These are phyloP conservation scores for Penicillium desertorum DNA, from an alignment of 495 filamentous ascomycete genomes.

Conservation along the genomic window DNA sequence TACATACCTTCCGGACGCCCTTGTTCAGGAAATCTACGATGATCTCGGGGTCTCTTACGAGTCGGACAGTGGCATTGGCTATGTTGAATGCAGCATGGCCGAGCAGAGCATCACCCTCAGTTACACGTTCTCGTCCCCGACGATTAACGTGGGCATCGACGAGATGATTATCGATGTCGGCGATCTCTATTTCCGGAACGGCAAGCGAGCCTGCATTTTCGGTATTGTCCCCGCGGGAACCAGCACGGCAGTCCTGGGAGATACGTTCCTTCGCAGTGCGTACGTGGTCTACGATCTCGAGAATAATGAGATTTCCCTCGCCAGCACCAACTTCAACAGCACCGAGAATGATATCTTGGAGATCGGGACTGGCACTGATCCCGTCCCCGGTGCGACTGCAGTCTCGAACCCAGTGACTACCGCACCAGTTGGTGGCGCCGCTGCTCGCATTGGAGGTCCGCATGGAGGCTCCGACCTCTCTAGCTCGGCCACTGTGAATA, in stretches of 20 bases:
- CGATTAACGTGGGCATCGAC: conserved; percentile 69
- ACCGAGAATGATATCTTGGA: conserved; percentile 64
- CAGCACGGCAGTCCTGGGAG: conserved; percentile 74
- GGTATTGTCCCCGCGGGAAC: conserved; percentile 71
- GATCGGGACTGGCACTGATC: conserved; percentile 62
- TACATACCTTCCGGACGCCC: conserved; percentile 75
- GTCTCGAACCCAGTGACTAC: conserved; percentile 64
- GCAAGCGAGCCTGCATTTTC: conserved; percentile 64
- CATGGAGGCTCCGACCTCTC: conserved; percentile 19
- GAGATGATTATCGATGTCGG: conserved; percentile 74
- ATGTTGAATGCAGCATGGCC: conserved; percentile 71
- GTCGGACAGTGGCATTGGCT: conserved; percentile 48
- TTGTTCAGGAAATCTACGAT: conserved; percentile 64
- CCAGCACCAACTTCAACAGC: conserved; percentile 80
- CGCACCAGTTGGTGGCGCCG: conserved; percentile 37
- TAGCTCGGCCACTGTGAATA: conserved; percentile 26
- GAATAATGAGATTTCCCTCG: conserved; percentile 86
- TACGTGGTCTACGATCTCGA: conserved; percentile 90
- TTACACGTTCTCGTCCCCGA: conserved; percentile 66
- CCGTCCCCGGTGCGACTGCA: conserved; percentile 68
- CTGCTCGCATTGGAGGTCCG: conserved; percentile 38
- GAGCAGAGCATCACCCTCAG: conserved; percentile 56
- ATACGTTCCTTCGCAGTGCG: conserved; percentile 88
- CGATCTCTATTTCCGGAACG: conserved; percentile 59
- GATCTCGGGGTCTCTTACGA: conserved; percentile 65